Percentiles rank a stretch among this genome's conserved stretches.
Conservation (phyloP, 176 grass and related monocot genomes). For the Oryza australiensis region DNA sequence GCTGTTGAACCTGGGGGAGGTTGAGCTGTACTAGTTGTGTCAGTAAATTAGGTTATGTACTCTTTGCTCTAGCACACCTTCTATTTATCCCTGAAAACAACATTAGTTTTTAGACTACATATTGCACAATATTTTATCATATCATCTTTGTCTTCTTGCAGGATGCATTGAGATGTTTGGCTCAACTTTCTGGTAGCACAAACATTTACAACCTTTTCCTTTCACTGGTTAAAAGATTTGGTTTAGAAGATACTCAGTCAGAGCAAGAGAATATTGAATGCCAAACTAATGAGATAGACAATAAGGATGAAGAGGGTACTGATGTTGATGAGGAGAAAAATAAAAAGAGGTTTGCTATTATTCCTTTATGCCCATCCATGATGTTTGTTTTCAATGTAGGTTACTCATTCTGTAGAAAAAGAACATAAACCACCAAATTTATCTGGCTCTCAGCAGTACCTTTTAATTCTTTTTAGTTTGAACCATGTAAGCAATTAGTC, state of each 20-base stretch:
- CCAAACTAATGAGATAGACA: constrained; percentile 39
- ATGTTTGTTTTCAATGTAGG: constrained; percentile 16
- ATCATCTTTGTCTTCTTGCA: constrained; percentile 44
- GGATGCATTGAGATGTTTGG: constrained; percentile 72
- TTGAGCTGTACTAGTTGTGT: background rate
- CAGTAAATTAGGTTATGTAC: background rate
- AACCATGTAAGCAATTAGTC: background rate
- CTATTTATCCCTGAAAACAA: background rate
- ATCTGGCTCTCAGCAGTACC: background rate
- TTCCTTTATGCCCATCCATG: constrained; percentile 23
- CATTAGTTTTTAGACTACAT: background rate
- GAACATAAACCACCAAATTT: background rate
- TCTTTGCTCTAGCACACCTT: background rate
- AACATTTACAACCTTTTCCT: constrained; percentile 67
- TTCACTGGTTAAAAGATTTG: constrained; percentile 69
- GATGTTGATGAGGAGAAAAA: constrained; percentile 39
- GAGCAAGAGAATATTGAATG: constrained; percentile 53
- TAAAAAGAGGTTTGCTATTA: constrained; percentile 53
- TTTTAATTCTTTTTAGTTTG: background rate
- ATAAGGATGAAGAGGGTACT: constrained; percentile 37
- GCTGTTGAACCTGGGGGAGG: background rate
- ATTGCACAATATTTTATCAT: constrained; percentile 14
- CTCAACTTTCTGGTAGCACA: constrained; percentile 56
- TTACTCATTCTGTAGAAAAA: constrained; percentile 16
- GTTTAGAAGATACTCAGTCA: constrained; percentile 50